phyloP scores from a whole-genome alignment of 768 basidiomycete genomes.

The Boletellus sp. region DNA sequence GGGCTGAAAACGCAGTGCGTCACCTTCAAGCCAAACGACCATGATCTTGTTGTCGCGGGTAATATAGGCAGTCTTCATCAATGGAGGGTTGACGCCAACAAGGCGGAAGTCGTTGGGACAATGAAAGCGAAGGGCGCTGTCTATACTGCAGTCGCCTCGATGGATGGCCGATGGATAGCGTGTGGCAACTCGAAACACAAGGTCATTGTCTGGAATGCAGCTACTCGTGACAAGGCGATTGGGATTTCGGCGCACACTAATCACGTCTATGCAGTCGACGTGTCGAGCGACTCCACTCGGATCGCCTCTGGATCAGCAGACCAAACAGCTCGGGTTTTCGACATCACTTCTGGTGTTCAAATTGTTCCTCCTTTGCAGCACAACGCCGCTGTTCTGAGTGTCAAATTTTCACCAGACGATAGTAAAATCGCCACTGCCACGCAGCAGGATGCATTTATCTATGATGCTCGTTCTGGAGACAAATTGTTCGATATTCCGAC shows the following conservation, averaged over 20 bases:
- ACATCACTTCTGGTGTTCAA: background rate
- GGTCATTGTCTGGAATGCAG: background rate
- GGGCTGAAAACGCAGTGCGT: background rate
- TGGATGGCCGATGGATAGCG: constrained; percentile 4
- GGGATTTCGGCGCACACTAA: background rate
- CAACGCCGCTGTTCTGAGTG: background rate
- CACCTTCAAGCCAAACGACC: background rate
- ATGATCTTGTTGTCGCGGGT: background rate
- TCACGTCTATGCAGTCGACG: background rate
- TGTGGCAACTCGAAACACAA: background rate
- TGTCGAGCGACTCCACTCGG: background rate
- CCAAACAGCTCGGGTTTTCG: background rate
- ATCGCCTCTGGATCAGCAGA: constrained; percentile 1
- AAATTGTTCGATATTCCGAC: background rate
- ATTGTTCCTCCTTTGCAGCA: background rate
- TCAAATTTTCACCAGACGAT: constrained; percentile 1
- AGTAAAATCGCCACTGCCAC: background rate
- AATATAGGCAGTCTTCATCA: background rate
- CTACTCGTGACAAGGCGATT: background rate
- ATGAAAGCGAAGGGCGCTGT: background rate
- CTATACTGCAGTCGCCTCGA: background rate
- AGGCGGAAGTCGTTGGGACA: background rate
- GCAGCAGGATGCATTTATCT: background rate
- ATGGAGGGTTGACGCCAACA: background rate
- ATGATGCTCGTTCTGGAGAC: background rate